These are phyloP conservation scores for Dryadomyces quercivorus DNA, from an alignment of 2,329 filamentous ascomycete genomes.

Conservation along the genomic window DNA sequence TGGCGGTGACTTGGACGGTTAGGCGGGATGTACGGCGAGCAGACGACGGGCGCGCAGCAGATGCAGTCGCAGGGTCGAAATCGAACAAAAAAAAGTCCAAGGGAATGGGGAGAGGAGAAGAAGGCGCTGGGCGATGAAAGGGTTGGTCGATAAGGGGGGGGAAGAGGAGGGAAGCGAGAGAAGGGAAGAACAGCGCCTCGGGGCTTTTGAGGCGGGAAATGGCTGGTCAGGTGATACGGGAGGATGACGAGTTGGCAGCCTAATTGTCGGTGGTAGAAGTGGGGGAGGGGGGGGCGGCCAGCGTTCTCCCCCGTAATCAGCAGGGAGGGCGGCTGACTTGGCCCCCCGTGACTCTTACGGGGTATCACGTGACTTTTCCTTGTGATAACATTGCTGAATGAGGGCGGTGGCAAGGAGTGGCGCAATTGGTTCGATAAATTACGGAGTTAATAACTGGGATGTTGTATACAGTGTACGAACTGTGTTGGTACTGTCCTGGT, in stretches of 20 bases:
- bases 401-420: too few species aligned
- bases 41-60: neutral
- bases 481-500: too few species aligned
- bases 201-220: slow-evolving; percentile 3
- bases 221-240: slow-evolving; percentile 10
- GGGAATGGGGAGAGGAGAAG: neutral
- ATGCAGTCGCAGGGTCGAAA: neutral
- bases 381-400: neutral
- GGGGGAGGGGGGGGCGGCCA: neutral
- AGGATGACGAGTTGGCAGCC: slow-evolving; percentile 12
- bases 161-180: neutral
- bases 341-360: neutral
- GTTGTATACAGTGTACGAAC: too few species aligned
- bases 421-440: too few species aligned
- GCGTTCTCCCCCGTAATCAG: neutral
- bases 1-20: slow-evolving; percentile 28
- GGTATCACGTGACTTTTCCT: neutral
- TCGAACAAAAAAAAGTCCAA: neutral
- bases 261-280: slow-evolving; percentile 1
- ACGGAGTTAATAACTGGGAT: too few species aligned
- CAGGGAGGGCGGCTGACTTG: neutral
- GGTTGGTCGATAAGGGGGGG: neutral
- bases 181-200: neutral
- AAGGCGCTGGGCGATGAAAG: neutral
- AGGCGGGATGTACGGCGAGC: neutral